Evolutionary conservation across 2,329 filamentous ascomycete species (phyloP).

Genomic region (Dactylellina drechsleri): DNA sequence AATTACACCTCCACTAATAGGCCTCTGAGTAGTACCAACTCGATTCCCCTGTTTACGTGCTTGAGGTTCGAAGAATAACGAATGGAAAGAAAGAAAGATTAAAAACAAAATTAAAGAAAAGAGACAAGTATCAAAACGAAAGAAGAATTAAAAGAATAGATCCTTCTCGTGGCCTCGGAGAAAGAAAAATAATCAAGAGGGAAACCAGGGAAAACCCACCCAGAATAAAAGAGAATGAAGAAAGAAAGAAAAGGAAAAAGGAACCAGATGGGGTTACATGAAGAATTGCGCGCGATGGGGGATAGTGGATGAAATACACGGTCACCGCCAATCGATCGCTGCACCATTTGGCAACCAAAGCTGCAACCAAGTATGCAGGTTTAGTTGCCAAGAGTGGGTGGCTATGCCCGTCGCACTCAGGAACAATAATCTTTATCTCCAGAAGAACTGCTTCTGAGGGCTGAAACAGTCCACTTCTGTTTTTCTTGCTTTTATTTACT

Average conservation of each 20-base stretch:
- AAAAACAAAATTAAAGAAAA: no score
- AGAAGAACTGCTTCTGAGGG: background rate
- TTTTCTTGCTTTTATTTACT: background rate
- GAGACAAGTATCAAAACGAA: no score
- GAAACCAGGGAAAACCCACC: background rate
- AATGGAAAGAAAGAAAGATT: no score
- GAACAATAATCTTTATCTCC: conserved; percentile 32
- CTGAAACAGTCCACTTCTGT: conserved; percentile 15
- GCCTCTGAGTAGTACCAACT: no score
- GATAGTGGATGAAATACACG: background rate
- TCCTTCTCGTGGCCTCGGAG: background rate
- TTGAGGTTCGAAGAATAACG: no score
- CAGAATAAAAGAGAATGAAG: background rate
- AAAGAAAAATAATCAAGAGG: background rate
- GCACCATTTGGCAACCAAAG: no score
- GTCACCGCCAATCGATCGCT: no score
- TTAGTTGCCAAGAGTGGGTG: conserved; percentile 3
- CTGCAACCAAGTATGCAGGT: background rate
- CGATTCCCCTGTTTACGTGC: no score
- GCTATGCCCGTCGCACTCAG: conserved; percentile 52
- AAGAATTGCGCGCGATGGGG: background rate
- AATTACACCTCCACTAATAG: no score
- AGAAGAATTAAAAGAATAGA: background rate
- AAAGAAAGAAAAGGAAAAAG: background rate
- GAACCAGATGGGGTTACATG: background rate